Evolutionary conservation across 768 basidiomycete species (phyloP), one percentile per base, ranked within the genome.

Genomic region (Suillus variegatus): DNA sequence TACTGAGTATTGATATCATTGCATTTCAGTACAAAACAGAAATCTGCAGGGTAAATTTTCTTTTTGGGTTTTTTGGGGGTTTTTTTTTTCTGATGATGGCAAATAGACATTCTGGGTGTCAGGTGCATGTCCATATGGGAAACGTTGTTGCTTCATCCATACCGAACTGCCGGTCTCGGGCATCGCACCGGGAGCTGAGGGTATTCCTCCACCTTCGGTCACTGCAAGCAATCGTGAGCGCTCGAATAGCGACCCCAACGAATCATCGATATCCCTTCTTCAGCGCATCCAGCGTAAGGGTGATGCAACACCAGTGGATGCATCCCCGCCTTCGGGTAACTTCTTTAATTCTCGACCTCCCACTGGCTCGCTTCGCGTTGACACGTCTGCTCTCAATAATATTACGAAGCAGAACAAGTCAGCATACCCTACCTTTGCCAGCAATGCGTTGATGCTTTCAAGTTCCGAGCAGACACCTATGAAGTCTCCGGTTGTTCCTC

Each of bases 71-170:
- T 8, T 51, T 47, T 9, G 18, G 7, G 4, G n/a, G n/a, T n/a
- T 9, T 9, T 7, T 44, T 20, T 6, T 28, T 7, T 68, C 43
- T 65, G 69, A 65, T 69, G 56, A 72, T 41, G 6, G 35, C 65
- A 32, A 46, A 12, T 71, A 94, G 89, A 95, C 94, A 9, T 95
- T 95, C 82, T 95, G 94, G 92, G 90, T 95, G 14, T 94, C 93
- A 56, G 94, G 94, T 35, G 93, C 94, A 20, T 95, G 94, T 74
- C 94, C 94, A 0, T 95, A 95, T 69, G 94, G 94, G 62, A 94
- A 94, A 77, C 81, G 94, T 64, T 95, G 94, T 77, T 95, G 94
- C 80, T 95, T 95, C 84, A 95, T 95, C 71, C 94, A 95, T 73
- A 95, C 94, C 2, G 93, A 92, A 72, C 82, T 93, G 54, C 91